Percentiles rank a stretch among this genome's conserved stretches.
These are phyloP conservation scores for Hypseocharis bilobata DNA, from an alignment of 441 rosid species.

Conservation along the genomic window DNA sequence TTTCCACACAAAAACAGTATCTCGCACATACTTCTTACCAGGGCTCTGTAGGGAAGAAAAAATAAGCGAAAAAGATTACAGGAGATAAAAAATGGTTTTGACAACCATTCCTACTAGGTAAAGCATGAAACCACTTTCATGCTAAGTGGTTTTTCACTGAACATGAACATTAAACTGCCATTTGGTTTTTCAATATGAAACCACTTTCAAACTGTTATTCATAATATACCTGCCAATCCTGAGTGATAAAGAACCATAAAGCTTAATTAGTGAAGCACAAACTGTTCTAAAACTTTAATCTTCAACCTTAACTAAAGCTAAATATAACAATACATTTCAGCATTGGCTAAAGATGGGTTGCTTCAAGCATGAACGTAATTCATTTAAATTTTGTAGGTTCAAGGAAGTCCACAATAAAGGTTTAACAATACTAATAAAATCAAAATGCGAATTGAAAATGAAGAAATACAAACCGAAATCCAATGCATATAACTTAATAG, in stretches of 20 bases:
- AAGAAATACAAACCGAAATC: no score
- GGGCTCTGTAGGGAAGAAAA: conserved; percentile 43
- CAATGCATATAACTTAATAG: no score
- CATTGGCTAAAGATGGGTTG: background rate
- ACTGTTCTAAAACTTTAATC: background rate
- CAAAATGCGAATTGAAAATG: no score
- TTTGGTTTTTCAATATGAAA: background rate
- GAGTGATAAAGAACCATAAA: conserved; percentile 5
- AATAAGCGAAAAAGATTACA: background rate
- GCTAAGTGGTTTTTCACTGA: no score
- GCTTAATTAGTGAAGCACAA: background rate
- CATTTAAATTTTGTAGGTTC: background rate
- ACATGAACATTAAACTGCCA: background rate
- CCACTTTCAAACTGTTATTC: background rate
- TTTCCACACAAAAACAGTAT: conserved; percentile 76
- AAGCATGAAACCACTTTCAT: background rate
- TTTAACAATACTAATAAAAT: no score
- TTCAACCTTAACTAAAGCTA: background rate
- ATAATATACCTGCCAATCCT: background rate
- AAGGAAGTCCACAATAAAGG: no score
- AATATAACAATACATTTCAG: background rate
- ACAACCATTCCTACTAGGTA: background rate
- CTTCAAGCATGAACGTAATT: background rate
- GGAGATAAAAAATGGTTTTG: background rate
- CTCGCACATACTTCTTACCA: conserved; percentile 86